Conservation (phyloP, 108 stramenopile species). For the Craspedostauros australis region DNA sequence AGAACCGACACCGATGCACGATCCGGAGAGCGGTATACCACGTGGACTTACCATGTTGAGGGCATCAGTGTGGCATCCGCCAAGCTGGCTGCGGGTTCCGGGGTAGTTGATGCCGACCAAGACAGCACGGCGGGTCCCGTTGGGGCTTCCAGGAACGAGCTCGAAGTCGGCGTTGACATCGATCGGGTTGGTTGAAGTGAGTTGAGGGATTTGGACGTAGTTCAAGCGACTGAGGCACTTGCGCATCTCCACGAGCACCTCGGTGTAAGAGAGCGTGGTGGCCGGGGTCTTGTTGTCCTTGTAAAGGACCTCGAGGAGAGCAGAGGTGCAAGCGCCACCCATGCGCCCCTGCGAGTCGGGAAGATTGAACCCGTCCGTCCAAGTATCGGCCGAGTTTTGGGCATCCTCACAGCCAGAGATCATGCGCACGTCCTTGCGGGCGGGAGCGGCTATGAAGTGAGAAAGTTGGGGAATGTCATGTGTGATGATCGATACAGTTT, state of each 20-base stretch:
- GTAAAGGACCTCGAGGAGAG: constrained; percentile 60
- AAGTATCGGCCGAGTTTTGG: constrained; percentile 66
- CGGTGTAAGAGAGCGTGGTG: not conserved
- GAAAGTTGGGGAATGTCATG: no score
- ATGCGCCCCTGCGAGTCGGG: constrained; percentile 59
- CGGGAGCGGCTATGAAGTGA: no score
- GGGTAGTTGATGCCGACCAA: constrained; percentile 50
- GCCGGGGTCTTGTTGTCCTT: constrained; percentile 9
- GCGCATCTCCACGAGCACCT: constrained; percentile 6
- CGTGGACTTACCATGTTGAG: constrained; percentile 51
- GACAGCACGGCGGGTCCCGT: constrained; percentile 26
- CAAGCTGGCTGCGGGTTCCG: constrained; percentile 25
- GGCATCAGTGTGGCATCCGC: constrained; percentile 82
- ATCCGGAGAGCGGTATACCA: not conserved
- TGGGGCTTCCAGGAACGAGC: constrained; percentile 8
- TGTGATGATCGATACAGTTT: no score
- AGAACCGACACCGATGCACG: not conserved
- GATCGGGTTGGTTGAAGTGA: constrained; percentile 15
- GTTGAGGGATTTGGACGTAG: constrained; percentile 20
- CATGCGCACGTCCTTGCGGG: constrained; percentile 61
- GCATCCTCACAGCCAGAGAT: constrained; percentile 63
- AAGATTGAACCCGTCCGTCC: constrained; percentile 56
- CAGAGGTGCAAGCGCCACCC: constrained; percentile 79
- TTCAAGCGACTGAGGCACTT: not conserved
- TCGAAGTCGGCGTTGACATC: constrained; percentile 19